These are phyloP conservation scores for Fraxinus sp. DNA, from an alignment of 305 asterid genomes.

Conservation along the genomic window DNA sequence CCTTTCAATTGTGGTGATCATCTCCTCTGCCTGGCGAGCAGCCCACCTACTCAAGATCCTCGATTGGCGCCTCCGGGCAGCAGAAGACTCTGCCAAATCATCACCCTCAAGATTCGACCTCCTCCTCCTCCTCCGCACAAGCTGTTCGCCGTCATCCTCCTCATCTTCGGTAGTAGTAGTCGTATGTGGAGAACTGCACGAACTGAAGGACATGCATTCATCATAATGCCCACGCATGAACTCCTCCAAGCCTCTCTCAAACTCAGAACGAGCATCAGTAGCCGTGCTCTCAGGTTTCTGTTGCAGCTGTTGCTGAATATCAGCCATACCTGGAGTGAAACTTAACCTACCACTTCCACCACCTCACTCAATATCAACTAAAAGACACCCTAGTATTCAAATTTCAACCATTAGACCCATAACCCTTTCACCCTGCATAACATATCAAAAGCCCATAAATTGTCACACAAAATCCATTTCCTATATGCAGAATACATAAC, in stretches of 20 bases:
- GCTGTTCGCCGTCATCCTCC: slow-evolving; percentile 76
- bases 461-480: slow-evolving; percentile 42
- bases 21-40: slow-evolving; percentile 56
- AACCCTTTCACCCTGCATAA: slow-evolving; percentile 31
- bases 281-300: slow-evolving; percentile 78
- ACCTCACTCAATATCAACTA: slow-evolving; percentile 26
- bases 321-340: slow-evolving; percentile 49
- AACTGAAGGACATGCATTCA: slow-evolving; percentile 81
- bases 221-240: slow-evolving; percentile 79
- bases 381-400: slow-evolving; percentile 27
- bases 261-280: slow-evolving; percentile 55
- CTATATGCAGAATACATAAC: slow-evolving; percentile 35
- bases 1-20: slow-evolving; percentile 61
- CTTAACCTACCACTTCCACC: slow-evolving; percentile 34
- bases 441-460: slow-evolving; percentile 23
- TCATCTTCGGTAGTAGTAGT: slow-evolving; percentile 56
- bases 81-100: slow-evolving; percentile 66
- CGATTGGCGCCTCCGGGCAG: slow-evolving; percentile 58
- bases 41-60: slow-evolving; percentile 59
- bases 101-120: slow-evolving; percentile 92
- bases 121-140: slow-evolving; percentile 78
- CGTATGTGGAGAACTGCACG: slow-evolving; percentile 79
- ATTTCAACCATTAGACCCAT: slow-evolving; percentile 24
- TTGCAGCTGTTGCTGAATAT: slow-evolving; percentile 64
- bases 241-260: slow-evolving; percentile 83